Base-by-base conservation (phyloP, 805 yeast genomes). In the Candida coquimbonensis region DNA sequence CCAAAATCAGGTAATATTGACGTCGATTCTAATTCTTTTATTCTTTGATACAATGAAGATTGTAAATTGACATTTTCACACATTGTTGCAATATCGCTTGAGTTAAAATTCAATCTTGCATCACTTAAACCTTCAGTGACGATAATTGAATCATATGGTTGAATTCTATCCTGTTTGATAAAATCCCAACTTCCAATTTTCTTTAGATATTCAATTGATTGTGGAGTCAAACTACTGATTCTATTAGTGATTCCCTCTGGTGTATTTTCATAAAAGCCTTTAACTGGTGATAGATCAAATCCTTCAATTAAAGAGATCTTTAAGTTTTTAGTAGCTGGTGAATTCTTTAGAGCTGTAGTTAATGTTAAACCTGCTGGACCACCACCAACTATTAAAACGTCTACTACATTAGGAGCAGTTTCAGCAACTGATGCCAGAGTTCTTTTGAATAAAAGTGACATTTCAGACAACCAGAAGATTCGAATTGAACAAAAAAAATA, bases 311-410 rank as follows among this genome's bases (percentile, higher is more conserved):
- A 66, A 0, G 81, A 76, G 41, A 91, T 75, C 39, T 72, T 71
- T 38, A 88, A 72, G 42, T 77, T 69, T 27, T 66, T 68, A 5
- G 96, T 76, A 19, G 72, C 61, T 3, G 83, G 79, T 1, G 89
- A 82, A 52, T 73, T 72, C 60, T 86, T 84, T 47, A 91, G 65
- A 0, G 95, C 95, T 0, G 96, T 76, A 6, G 93, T 81, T 34
- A 93, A 67, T 2, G 96, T 83, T 46, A 93, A 67, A 0, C 99
- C 99, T 1, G 98, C 98, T 1, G 98, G 96, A 0, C 99, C 99
- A 8, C 95, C 98, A 34, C 99, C 99, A 34, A 93, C 85, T 44
- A 93, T 85, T 8, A 87, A 81, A 19, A 93, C 77, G 63, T 91
- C 97, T 27, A 74, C 67, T 27, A 59, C 45, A 45, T 65, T 64